phyloP scores from a whole-genome alignment of 169 alveolate species.

The Plasmodium berghei region DNA sequence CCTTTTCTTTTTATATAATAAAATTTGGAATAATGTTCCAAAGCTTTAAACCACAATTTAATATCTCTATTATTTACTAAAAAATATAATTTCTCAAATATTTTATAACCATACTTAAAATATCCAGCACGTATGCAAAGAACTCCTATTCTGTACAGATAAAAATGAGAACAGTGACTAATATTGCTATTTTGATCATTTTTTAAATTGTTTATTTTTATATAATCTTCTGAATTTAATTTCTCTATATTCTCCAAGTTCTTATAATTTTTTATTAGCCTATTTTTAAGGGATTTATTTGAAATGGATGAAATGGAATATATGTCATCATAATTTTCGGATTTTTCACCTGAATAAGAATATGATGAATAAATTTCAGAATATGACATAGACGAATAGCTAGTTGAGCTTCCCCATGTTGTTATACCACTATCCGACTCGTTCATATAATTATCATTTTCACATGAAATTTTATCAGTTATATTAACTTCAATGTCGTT shows the following conservation, averaged over 20 bases:
- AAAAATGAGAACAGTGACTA: conserved; percentile 9
- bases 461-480: neutral
- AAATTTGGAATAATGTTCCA: conserved; percentile 54
- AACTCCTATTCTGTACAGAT: conserved; percentile 49
- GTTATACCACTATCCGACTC: neutral
- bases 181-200: conserved; percentile 9
- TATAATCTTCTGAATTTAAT: conserved; percentile 3
- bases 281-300: conserved; percentile 38
- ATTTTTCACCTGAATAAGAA: neutral
- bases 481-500: neutral
- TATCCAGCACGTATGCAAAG: conserved; percentile 51
- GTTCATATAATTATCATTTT: neutral
- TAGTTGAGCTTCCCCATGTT: neutral
- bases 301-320: conserved; percentile 57
- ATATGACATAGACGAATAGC: conserved; percentile 7
- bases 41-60: conserved; percentile 42
- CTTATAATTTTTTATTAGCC: conserved; percentile 6
- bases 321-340: conserved; percentile 1
- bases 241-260: conserved; percentile 31
- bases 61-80: conserved; percentile 38
- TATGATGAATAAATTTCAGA: neutral
- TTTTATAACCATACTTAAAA: conserved; percentile 41
- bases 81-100: conserved; percentile 24
- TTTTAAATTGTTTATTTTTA: conserved; percentile 35
- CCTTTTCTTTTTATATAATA: conserved; percentile 25